Conservation (phyloP, 2,329 filamentous ascomycete genomes). For the Stagonosporopsis cucurbitacearum region DNA sequence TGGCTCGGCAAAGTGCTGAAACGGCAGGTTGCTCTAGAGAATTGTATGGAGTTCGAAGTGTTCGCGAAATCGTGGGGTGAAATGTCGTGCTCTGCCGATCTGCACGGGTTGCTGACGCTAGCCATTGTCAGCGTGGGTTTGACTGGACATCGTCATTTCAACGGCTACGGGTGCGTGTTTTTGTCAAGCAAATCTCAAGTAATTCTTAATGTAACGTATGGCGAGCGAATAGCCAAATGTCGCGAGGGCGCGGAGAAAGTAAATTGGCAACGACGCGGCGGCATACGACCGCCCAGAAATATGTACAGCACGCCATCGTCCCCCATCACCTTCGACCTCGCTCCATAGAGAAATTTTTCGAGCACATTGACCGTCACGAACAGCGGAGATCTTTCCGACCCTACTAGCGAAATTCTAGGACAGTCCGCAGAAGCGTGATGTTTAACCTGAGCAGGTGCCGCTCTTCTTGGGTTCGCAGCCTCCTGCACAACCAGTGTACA, state of each 20-base stretch:
- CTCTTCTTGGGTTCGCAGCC: conserved; percentile 28
- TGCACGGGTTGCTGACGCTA: conserved; percentile 15
- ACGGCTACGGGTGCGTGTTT: background rate
- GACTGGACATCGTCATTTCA: background rate
- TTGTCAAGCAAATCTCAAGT: background rate
- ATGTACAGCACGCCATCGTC: background rate
- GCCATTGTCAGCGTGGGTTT: background rate
- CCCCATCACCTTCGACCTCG: background rate
- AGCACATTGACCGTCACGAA: background rate
- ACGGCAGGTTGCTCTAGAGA: conserved; percentile 6
- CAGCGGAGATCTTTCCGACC: background rate
- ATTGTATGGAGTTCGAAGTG: conserved; percentile 11
- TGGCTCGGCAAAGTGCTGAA: conserved; percentile 9
- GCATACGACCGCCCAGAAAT: background rate
- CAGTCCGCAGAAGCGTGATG: background rate
- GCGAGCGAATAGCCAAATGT: background rate
- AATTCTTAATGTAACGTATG: background rate
- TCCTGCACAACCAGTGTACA: conserved; percentile 26
- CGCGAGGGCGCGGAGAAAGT: background rate
- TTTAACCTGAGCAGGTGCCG: background rate
- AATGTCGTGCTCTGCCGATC: conserved; percentile 46
- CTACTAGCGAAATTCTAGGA: background rate
- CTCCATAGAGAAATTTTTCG: background rate
- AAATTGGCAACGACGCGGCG: background rate
- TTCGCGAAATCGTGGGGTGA: conserved; percentile 41